These are phyloP conservation scores for Coelastrella sp. DNA, from an alignment of 139 green algal genomes.

Conservation along the genomic window DNA sequence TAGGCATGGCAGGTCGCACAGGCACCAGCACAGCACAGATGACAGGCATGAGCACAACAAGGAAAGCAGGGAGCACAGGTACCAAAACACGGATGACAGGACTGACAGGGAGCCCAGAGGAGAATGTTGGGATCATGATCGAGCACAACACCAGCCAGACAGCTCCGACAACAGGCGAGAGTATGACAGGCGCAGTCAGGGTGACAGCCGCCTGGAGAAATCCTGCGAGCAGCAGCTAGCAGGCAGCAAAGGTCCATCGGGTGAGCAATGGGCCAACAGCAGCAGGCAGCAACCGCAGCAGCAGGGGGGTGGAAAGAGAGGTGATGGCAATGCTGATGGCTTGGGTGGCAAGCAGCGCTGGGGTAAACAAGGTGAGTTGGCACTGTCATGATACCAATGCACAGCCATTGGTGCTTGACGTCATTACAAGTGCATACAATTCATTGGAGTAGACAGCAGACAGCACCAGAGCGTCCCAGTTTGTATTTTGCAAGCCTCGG, in stretches of 20 bases:
- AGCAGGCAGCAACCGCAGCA: not conserved
- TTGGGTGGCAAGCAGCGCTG: constrained; percentile 21
- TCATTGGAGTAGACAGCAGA: too few relatives aligned
- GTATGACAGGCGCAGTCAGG: not conserved
- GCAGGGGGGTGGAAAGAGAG: not conserved
- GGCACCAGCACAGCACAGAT: not conserved
- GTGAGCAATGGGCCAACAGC: too few relatives aligned
- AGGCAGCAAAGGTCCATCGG: not conserved
- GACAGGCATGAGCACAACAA: not conserved
- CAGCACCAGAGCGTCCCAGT: too few relatives aligned
- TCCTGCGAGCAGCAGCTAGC: not conserved
- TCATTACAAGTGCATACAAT: too few relatives aligned
- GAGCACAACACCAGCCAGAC: too few relatives aligned
- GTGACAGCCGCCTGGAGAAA: not conserved
- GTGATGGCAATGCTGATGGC: not conserved
- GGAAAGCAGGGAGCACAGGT: not conserved
- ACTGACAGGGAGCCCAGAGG: not conserved
- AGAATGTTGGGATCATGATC: not conserved
- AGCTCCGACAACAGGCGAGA: too few relatives aligned
- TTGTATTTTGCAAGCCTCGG: too few relatives aligned
- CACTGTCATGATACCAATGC: too few relatives aligned
- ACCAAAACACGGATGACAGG: not conserved
- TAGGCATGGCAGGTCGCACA: not conserved
- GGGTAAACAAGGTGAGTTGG: constrained; percentile 22
- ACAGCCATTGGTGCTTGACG: too few relatives aligned